These are phyloP conservation scores for Aspergillus phoenicis DNA, from an alignment of 2,329 filamentous ascomycete genomes.

Conservation along the genomic window DNA sequence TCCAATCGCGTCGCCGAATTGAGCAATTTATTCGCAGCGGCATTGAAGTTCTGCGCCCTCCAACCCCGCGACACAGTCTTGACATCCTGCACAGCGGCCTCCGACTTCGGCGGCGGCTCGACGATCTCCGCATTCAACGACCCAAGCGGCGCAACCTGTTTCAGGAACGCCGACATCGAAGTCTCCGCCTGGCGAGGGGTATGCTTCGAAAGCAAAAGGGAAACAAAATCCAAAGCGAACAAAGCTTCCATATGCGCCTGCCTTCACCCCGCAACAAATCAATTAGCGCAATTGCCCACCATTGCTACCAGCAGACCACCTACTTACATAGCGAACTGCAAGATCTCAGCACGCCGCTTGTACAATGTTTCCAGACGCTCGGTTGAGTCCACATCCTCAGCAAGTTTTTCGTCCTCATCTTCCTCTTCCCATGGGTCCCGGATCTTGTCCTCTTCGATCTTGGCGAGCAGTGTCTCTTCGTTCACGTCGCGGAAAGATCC, in stretches of 20 bases:
- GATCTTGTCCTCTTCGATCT: constrained; percentile 60
- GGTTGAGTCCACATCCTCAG: constrained; percentile 38
- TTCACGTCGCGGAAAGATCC: constrained; percentile 81
- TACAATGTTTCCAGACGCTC: constrained; percentile 47
- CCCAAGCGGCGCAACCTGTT: constrained; percentile 71
- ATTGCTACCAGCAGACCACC: not conserved
- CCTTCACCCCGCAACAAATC: constrained; percentile 26
- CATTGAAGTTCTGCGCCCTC: constrained; percentile 75
- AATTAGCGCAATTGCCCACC: constrained; percentile 11
- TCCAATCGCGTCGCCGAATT: constrained; percentile 72
- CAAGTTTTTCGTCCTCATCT: constrained; percentile 38
- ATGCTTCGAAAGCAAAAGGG: constrained; percentile 80
- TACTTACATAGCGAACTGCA: constrained; percentile 46
- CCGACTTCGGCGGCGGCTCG: constrained; percentile 61
- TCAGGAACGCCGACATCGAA: constrained; percentile 71
- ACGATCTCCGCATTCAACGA: constrained; percentile 71
- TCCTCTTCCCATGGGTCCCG: constrained; percentile 52
- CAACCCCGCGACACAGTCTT: constrained; percentile 65
- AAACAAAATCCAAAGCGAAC: constrained; percentile 78
- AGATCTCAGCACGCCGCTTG: constrained; percentile 49
- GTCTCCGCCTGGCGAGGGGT: constrained; percentile 68
- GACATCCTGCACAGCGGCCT: constrained; percentile 57
- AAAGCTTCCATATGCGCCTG: constrained; percentile 54
- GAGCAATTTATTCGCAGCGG: constrained; percentile 72
- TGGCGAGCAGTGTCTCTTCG: constrained; percentile 69